Evolutionary conservation across 768 basidiomycete species (phyloP), one percentile per base, ranked within the genome.

Genomic region (Leccinum truebloodii): DNA sequence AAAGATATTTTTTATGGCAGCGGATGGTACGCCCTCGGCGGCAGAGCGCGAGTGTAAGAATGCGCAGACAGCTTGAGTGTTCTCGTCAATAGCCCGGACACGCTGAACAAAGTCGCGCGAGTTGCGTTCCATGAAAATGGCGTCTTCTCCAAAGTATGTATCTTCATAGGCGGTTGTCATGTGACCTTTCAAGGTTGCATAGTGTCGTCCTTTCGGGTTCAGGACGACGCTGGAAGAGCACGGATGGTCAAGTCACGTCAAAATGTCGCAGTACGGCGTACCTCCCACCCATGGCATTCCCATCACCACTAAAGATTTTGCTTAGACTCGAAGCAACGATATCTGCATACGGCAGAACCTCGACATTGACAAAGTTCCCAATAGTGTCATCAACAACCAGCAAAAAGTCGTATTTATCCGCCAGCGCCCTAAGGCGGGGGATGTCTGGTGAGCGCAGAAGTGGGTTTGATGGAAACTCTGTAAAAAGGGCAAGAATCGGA

Each of bases 261-360:
- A 46, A 34, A 60, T 10, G 41, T 18, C 6, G n/a, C 18, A 44
- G 16, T 49, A 16, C 54, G 35, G 78, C 83, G 55, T 67, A 96
- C 96, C 92, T 92, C 70, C 96, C 96, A 50, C 96, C 96, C 96
- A 98, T 98, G 54, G 95, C 94, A 69, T 99, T 98, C 41, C 88
- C 84, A 57, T 91, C 89, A 1, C 96, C 96, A 63, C 93, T 95
- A 77, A 99, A 98, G 30, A 98, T 81, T 78, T 98, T 98, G 22
- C 91, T 89, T 69, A 98, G 75, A 77, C 94, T 95, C 67, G 92
- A 94, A 46, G 88, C 95, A 8, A 96, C 87, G 28, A 99, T 83
- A 71, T 98, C 96, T 9, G 88, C 90, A 61, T 85, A 92, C 16
- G 87, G 88, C 2, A 95, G 77, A 5, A 94, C 88, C 66, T 96